Evolutionary conservation across 345 rosid species (phyloP).

Genomic region (Anacardium occidentale): DNA sequence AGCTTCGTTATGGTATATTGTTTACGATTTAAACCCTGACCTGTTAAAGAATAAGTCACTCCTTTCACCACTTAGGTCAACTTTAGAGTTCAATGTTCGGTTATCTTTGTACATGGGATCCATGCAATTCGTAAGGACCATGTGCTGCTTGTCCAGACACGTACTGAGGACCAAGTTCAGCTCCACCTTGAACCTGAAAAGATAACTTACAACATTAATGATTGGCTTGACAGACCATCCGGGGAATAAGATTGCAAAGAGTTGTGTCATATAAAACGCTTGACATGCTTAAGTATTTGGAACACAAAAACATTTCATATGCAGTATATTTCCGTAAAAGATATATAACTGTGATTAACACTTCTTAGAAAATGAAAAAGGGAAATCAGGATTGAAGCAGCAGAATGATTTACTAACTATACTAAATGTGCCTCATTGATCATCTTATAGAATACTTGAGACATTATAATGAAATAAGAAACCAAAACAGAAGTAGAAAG

Average conservation of each 20-base stretch:
- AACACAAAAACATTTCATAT: neutral
- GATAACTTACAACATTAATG: neutral
- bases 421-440: neutral
- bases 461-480: too few relatives aligned
- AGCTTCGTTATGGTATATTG: too few relatives aligned
- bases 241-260: neutral
- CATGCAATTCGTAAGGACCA: neutral
- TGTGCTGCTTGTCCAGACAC: conserved; percentile 8
- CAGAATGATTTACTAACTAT: too few relatives aligned
- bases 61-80: too few relatives aligned
- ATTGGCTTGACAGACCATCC: neutral
- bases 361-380: neutral
- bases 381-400: too few relatives aligned
- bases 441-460: too few relatives aligned
- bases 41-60: too few relatives aligned
- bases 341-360: neutral
- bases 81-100: too few relatives aligned
- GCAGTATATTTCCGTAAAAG: neutral
- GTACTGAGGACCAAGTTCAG: conserved; percentile 9
- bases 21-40: too few relatives aligned
- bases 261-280: neutral
- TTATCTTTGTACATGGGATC: neutral
- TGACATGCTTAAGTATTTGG: neutral
- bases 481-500: neutral
- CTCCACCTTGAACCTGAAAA: conserved; percentile 27